Conservation (phyloP, 495 filamentous ascomycete genomes). For the Hypoxylon cercidicola region DNA sequence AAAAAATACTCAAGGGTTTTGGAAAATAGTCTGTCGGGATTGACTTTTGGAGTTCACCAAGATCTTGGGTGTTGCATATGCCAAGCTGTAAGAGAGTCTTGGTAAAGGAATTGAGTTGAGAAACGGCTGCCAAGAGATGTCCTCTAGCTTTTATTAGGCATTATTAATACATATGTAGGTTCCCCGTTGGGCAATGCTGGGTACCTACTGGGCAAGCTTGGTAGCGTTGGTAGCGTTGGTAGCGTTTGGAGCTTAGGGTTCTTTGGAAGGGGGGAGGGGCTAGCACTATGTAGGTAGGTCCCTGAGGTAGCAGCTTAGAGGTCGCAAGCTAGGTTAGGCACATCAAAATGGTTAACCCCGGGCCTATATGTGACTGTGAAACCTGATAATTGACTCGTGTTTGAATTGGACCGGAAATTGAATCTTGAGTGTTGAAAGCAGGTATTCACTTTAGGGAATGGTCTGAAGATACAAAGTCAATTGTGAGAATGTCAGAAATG, state of each 20-base stretch:
- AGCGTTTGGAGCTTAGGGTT: not conserved
- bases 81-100: constrained; percentile 49
- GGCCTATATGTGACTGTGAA: too few species aligned
- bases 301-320: too few species aligned
- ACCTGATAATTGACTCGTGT: too few species aligned
- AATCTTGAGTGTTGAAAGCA: too few species aligned
- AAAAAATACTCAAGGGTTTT: constrained; percentile 12
- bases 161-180: constrained; percentile 40
- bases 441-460: too few species aligned
- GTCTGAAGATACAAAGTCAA: not conserved
- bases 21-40: constrained; percentile 28
- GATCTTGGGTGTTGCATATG: constrained; percentile 50
- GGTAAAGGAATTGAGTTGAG: constrained; percentile 46
- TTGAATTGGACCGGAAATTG: too few species aligned
- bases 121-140: constrained; percentile 47
- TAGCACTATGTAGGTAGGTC: too few species aligned
- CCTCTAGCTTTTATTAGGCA: constrained; percentile 33
- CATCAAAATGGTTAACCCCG: too few species aligned
- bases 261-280: too few species aligned
- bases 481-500: not conserved
- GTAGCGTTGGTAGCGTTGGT: not conserved
- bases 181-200: not conserved
- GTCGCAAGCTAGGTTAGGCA: too few species aligned
- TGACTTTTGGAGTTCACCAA: constrained; percentile 43
- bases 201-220: not conserved